Conservation (phyloP, 129 eudicot species). For the Helianthus tuberosus region DNA sequence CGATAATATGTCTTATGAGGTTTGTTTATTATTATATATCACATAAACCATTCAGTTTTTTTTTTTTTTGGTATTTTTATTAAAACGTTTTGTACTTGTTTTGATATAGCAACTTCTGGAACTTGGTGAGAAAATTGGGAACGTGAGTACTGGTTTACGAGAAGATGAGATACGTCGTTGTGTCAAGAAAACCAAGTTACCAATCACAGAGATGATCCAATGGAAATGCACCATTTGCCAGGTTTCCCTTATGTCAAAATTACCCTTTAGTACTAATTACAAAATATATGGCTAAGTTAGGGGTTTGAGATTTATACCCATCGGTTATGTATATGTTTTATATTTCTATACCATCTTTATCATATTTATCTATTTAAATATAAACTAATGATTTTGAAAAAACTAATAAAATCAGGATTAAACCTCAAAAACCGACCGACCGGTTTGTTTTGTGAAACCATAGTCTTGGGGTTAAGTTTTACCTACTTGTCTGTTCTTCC, state of each 20-base stretch:
- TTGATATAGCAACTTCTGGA: conserved; percentile 79
- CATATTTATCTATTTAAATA: too few relatives aligned
- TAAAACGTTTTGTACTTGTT: neutral
- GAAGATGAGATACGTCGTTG: conserved; percentile 75
- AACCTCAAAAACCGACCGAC: too few relatives aligned
- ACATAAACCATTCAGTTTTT: neutral
- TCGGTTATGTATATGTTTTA: too few relatives aligned
- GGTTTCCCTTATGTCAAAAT: conserved; percentile 39
- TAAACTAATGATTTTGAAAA: too few relatives aligned
- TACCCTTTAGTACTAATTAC: too few relatives aligned
- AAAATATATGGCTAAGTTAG: too few relatives aligned
- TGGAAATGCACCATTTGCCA: conserved; percentile 94
- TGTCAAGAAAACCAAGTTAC: conserved; percentile 65
- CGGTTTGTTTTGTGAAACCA: too few relatives aligned
- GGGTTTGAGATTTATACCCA: too few relatives aligned
- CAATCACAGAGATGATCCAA: conserved; percentile 38
- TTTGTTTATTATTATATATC: conserved; percentile 8
- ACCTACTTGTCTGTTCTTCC: too few relatives aligned
- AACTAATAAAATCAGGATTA: too few relatives aligned
- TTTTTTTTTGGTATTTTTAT: neutral
- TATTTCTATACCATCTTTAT: too few relatives aligned
- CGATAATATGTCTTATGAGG: conserved; percentile 96
- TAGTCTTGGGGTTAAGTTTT: too few relatives aligned
- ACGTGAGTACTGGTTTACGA: conserved; percentile 80
- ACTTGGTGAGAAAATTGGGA: conserved; percentile 91